A percentile compares a stretch with the other conserved stretches of the same genome.
phyloP scores from a whole-genome alignment of 1,139 yeast species.

The Magnusiomyces magnusii region DNA sequence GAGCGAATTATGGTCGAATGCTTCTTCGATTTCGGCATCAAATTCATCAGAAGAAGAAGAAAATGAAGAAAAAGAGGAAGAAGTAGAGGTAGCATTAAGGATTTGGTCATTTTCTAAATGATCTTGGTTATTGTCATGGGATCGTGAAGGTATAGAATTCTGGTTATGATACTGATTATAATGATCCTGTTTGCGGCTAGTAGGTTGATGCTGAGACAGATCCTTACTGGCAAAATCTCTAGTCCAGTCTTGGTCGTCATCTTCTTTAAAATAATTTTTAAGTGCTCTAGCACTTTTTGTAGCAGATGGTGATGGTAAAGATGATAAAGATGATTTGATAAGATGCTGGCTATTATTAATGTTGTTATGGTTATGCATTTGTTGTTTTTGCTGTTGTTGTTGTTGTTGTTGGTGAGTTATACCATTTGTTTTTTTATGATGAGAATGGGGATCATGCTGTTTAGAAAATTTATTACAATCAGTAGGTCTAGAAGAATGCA shows the following conservation, averaged over 20 bases:
- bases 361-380: too few relatives aligned
- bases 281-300: not conserved
- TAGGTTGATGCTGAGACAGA: conserved; percentile 12
- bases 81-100: not conserved
- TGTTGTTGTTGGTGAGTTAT: conserved; percentile 4
- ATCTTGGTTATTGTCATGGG: not conserved
- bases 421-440: not conserved
- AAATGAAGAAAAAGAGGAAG: not conserved
- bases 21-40: conserved; percentile 24
- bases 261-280: conserved; percentile 15
- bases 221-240: conserved; percentile 22
- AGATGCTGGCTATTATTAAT: not conserved
- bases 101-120: not conserved
- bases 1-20: conserved; percentile 19
- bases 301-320: not conserved
- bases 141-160: conserved; percentile 1
- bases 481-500: not conserved
- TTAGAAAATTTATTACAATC: not conserved
- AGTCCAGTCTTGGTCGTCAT: conserved; percentile 11
- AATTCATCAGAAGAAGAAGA: conserved; percentile 24
- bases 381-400: too few relatives aligned
- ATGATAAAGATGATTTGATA: too few relatives aligned
- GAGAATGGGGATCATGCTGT: not conserved
- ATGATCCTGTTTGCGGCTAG: not conserved
- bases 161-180: conserved; percentile 1